A percentile compares a stretch with the other conserved stretches of the same genome.
Conservation (phyloP, 2,329 filamentous ascomycete genomes). For the Rhynchosporium graminicola region DNA sequence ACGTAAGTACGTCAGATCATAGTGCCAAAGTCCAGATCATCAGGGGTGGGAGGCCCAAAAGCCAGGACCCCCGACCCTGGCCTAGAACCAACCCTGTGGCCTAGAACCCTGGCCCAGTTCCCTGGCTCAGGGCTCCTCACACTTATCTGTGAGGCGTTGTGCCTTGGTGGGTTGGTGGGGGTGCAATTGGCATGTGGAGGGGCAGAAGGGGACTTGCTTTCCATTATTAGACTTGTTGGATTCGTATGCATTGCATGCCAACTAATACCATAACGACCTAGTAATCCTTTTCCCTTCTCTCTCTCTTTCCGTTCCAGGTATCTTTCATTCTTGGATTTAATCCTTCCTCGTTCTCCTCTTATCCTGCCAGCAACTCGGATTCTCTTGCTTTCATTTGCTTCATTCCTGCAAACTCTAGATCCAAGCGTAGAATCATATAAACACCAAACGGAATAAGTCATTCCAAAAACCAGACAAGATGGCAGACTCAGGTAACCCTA, state of each 20-base stretch:
- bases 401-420: not conserved
- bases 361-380: too few species aligned
- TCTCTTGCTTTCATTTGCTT: too few species aligned
- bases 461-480: conserved; percentile 12
- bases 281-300: conserved; percentile 4
- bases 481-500: conserved; percentile 28
- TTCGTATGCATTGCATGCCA: not conserved
- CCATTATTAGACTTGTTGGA: too few species aligned
- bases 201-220: not conserved
- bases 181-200: conserved; percentile 16
- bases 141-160: not conserved
- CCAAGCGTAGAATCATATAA: not conserved
- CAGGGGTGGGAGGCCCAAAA: too few species aligned
- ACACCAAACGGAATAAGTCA: not conserved
- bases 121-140: too few species aligned
- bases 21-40: not conserved
- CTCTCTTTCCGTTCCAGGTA: not conserved
- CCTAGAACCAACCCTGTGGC: too few species aligned
- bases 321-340: not conserved
- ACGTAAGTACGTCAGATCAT: conserved; percentile 20
- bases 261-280: not conserved
- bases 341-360: not conserved
- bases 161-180: conserved; percentile 23
- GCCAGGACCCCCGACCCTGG: too few species aligned
- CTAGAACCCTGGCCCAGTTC: too few species aligned